phyloP scores from a whole-genome alignment of 2,329 filamentous ascomycete species.

The Talaromyces sp. region DNA sequence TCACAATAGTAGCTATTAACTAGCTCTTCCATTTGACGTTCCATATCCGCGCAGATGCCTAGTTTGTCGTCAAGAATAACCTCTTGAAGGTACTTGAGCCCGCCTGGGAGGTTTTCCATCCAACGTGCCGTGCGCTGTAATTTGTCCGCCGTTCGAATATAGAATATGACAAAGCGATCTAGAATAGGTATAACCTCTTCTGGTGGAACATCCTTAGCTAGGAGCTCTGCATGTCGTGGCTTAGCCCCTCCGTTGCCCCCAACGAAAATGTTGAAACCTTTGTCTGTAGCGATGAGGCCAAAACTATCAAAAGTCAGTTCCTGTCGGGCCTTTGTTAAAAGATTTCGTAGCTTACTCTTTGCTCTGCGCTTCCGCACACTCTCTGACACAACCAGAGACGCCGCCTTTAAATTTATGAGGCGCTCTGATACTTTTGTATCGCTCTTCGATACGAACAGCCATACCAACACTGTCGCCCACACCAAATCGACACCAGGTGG shows the following conservation, averaged over 20 bases:
- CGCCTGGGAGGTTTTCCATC: conserved; percentile 78
- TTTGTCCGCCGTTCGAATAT: conserved; percentile 87
- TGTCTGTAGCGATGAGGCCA: conserved; percentile 85
- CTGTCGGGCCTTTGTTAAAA: not conserved
- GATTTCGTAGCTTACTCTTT: conserved; percentile 61
- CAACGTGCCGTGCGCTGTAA: conserved; percentile 84
- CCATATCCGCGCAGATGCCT: conserved; percentile 76
- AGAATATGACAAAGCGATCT: conserved; percentile 87
- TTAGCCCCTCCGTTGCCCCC: conserved; percentile 85
- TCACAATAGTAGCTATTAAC: conserved; percentile 85
- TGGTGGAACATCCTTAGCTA: conserved; percentile 80
- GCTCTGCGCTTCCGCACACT: conserved; percentile 87
- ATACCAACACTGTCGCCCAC: conserved; percentile 88
- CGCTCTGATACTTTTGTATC: conserved; percentile 84
- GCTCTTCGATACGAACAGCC: conserved; percentile 80
- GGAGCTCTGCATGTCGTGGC: conserved; percentile 72
- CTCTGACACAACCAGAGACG: conserved; percentile 84
- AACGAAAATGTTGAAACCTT: conserved; percentile 90
- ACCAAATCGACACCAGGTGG: conserved; percentile 85
- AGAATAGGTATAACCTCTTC: conserved; percentile 77
- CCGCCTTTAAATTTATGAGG: conserved; percentile 91
- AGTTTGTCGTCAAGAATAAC: conserved; percentile 82
- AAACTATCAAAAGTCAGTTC: conserved; percentile 50
- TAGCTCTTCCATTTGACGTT: conserved; percentile 81
- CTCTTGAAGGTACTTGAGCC: conserved; percentile 74